These are phyloP conservation scores for Chlamydomonas reinhardtii DNA, from an alignment of 163 green algal genomes.

Conservation along the genomic window DNA sequence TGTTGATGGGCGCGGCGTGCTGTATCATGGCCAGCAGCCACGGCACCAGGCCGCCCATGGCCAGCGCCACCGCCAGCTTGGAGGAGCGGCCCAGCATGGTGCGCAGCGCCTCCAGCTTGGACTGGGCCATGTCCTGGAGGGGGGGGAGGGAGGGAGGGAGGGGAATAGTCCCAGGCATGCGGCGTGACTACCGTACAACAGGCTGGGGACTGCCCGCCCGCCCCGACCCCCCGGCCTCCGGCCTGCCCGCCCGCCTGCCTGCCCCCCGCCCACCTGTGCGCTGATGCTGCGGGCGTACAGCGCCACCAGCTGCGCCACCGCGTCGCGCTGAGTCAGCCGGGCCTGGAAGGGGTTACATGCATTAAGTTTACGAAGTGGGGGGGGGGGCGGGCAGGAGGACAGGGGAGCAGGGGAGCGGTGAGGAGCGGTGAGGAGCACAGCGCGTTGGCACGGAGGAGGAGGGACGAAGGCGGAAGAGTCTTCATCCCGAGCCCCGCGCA, in stretches of 20 bases:
- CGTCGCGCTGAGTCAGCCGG: constrained; percentile 66
- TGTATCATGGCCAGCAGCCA: constrained; percentile 63
- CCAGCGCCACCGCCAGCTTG: constrained; percentile 69
- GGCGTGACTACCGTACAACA: too few species aligned
- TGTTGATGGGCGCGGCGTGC: constrained; percentile 61
- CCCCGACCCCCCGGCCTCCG: not conserved
- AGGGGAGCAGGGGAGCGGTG: too few species aligned
- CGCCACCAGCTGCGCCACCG: constrained; percentile 71
- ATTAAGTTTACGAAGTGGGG: too few species aligned
- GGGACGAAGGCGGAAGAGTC: too few species aligned
- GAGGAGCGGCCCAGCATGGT: constrained; percentile 67
- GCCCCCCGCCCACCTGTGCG: constrained; percentile 16
- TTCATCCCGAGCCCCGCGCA: too few species aligned
- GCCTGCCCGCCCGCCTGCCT: not conserved
- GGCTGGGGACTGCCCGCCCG: too few species aligned
- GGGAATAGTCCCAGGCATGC: not conserved
- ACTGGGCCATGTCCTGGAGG: constrained; percentile 48
- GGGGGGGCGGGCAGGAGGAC: too few species aligned
- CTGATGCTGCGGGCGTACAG: constrained; percentile 65
- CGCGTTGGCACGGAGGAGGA: too few species aligned
- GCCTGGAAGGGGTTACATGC: too few species aligned
- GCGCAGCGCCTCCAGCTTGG: constrained; percentile 53
- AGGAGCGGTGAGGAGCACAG: too few species aligned
- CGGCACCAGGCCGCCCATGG: constrained; percentile 59
- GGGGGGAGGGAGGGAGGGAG: not conserved